Base-by-base conservation (phyloP, 106 monocot species). In the Posidonia australis region DNA sequence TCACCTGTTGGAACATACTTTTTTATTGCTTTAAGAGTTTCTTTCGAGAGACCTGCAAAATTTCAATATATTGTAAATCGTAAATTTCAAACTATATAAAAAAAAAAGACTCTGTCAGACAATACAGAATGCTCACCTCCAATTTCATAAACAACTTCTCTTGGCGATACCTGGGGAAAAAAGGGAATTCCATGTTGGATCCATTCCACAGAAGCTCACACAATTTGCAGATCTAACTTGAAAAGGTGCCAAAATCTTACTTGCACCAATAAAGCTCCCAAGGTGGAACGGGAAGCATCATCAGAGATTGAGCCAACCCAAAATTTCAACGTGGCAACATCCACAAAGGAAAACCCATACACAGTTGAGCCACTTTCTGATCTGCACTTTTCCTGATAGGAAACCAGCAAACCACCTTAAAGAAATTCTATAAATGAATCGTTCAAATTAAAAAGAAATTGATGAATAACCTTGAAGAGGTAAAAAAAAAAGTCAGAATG, bases 331-430 rank as follows among this genome's bases (percentile, higher is more conserved):
- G 90, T 82, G 51, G 94, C 90, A 75, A 70, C 80, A 68, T 96
- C 94, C 16, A 96, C 68, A 71, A 96, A 96, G 71, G 94, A 84
- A 82, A 87, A 96, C 72, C 90, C 90, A 77, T 87, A 96, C 13
- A 66, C 57, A 1, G 70, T 77, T 47, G 67, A 72, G 22, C 79
- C 72, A 44, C 78, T 74, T 18, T 74, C 67, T 44, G 65, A 67
- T 24, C n/a, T 30, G 7, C 31, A 5, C 19, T 48, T 76, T 72
- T 30, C 63, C 87, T 87, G 66, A 25, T 29, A 13, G 12, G 16
- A 73, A 56, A 5, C 20, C 16, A 44, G 47, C 13, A 61, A 28
- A 53, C 16, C 2, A 36, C 36, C 36, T 36, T 36, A 36, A 36
- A 36, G 2, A 36, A 36, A 36, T 36, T 36, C 7, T 2, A 4